phyloP scores from a whole-genome alignment of 345 rosid species.

The Tarenaya hassleriana region DNA sequence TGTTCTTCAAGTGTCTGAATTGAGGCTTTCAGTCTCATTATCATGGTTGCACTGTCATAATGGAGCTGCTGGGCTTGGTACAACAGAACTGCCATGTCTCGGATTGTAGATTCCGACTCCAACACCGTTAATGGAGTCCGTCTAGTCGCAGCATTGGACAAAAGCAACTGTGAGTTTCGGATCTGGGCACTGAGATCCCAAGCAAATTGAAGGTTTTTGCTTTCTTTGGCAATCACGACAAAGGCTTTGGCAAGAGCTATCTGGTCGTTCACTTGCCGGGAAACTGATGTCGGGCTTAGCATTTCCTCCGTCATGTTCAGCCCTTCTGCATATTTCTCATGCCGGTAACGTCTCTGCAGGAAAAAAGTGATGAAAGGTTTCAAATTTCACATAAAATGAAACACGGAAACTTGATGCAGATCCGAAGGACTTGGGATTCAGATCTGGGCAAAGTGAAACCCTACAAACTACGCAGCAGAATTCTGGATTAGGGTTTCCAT shows the following conservation, averaged over 20 bases:
- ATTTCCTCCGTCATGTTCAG: slow-evolving; percentile 80
- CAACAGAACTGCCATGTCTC: slow-evolving; percentile 79
- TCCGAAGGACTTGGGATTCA: not conserved
- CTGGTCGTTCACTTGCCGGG: slow-evolving; percentile 84
- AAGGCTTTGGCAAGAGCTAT: slow-evolving; percentile 86
- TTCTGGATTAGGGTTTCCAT: too few species aligned
- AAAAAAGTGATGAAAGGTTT: slow-evolving; percentile 13
- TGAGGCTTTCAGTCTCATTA: slow-evolving; percentile 81
- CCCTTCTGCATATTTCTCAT: slow-evolving; percentile 50
- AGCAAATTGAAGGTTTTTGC: slow-evolving; percentile 86
- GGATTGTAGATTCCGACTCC: slow-evolving; percentile 71
- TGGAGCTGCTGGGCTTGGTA: slow-evolving; percentile 86
- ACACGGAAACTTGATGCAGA: not conserved
- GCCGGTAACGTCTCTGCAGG: slow-evolving; percentile 45
- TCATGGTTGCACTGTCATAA: slow-evolving; percentile 90
- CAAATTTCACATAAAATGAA: not conserved
- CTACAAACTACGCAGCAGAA: not conserved
- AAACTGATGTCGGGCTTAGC: slow-evolving; percentile 62
- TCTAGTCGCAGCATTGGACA: slow-evolving; percentile 71
- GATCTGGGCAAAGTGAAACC: not conserved
- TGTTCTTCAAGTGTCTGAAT: slow-evolving; percentile 81
- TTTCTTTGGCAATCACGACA: slow-evolving; percentile 90
- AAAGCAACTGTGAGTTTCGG: slow-evolving; percentile 71
- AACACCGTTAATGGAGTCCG: slow-evolving; percentile 54
- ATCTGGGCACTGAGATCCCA: slow-evolving; percentile 97